These are phyloP conservation scores for Didymella pinodella DNA, from an alignment of 2,329 filamentous ascomycete species.

Conservation along the genomic window DNA sequence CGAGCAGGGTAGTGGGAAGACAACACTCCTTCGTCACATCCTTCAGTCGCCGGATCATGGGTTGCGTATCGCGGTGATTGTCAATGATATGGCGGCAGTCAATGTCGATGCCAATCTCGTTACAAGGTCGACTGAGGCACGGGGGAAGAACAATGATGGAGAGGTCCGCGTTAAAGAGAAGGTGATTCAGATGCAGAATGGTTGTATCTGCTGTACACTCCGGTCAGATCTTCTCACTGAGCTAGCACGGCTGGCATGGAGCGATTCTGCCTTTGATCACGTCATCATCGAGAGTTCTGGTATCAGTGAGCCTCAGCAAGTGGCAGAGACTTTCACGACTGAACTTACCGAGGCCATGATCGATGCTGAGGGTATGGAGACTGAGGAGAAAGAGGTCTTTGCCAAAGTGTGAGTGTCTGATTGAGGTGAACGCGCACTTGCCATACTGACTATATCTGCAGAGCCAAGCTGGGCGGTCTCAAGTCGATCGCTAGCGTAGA, in stretches of 20 bases:
- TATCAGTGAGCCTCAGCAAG: constrained; percentile 76
- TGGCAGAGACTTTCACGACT: constrained; percentile 74
- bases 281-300: constrained; percentile 76
- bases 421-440: background rate
- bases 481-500: constrained; percentile 72
- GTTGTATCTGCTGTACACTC: constrained; percentile 79
- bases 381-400: constrained; percentile 56
- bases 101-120: constrained; percentile 72
- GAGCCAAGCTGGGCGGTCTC: constrained; percentile 62
- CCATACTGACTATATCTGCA: constrained; percentile 17
- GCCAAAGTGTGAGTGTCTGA: constrained; percentile 54
- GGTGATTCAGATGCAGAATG: constrained; percentile 72
- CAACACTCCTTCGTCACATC: constrained; percentile 73
- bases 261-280: constrained; percentile 70
- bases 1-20: constrained; percentile 71
- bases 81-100: constrained; percentile 71
- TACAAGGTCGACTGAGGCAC: constrained; percentile 55
- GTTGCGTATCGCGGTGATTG: constrained; percentile 73
- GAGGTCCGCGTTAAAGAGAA: constrained; percentile 68
- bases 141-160: constrained; percentile 15
- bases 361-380: constrained; percentile 52
- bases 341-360: constrained; percentile 58
- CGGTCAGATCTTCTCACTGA: constrained; percentile 75
- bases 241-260: constrained; percentile 69
- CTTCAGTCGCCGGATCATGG: constrained; percentile 70